Conservation (phyloP, 1,139 yeast genomes). For the Pichia sp. region DNA sequence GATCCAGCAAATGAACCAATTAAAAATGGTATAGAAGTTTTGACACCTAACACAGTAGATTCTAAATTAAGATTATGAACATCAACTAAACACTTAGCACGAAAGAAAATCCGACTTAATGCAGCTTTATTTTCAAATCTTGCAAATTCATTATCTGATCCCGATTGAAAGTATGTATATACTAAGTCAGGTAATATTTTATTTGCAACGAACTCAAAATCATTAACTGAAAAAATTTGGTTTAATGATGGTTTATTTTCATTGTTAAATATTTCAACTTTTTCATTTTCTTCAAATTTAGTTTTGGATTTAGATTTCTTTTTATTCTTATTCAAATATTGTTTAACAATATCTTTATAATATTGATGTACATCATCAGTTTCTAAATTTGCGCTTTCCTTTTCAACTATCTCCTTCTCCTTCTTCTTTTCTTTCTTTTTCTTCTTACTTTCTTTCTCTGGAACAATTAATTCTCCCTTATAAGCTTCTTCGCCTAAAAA, state of each 20-base stretch:
- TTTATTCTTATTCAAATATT: conserved; percentile 4
- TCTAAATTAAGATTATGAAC: conserved; percentile 33
- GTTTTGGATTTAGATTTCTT: conserved; percentile 4
- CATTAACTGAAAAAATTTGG: conserved; percentile 29
- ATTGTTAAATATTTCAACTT: background rate
- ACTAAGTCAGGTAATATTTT: conserved; percentile 25
- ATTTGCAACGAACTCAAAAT: conserved; percentile 31
- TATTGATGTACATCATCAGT: conserved; percentile 1
- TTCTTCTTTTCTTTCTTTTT: conserved; percentile 2
- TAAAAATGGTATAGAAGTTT: conserved; percentile 45
- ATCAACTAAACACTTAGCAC: conserved; percentile 40
- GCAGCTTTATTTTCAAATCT: conserved; percentile 31
- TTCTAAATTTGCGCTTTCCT: background rate
- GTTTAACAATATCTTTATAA: conserved; percentile 5
- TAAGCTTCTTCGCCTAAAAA: conserved; percentile 28
- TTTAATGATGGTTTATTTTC: conserved; percentile 15
- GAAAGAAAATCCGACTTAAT: conserved; percentile 31
- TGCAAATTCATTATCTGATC: conserved; percentile 30
- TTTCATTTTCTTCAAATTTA: background rate
- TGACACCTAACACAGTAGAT: conserved; percentile 36
- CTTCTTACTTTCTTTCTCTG: conserved; percentile 9
- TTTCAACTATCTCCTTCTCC: background rate
- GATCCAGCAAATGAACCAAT: conserved; percentile 60
- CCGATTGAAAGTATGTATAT: conserved; percentile 29
- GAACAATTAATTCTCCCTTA: conserved; percentile 21